Base-by-base conservation (phyloP, 75 land plant genomes). In the Adiantum capillusveneris region DNA sequence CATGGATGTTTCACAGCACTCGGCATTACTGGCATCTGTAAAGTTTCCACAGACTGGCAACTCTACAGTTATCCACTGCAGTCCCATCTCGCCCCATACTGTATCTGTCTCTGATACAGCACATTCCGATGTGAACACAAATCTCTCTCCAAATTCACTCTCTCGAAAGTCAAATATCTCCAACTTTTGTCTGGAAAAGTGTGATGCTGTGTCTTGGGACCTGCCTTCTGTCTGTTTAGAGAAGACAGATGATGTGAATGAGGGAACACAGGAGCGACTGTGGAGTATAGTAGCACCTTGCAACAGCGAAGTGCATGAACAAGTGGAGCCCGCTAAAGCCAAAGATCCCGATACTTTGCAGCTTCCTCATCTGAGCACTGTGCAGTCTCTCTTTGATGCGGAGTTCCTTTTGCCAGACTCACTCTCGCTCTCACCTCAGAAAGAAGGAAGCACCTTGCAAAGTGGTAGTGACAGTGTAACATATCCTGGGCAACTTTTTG, bases 341-440 rank as follows among this genome's bases (percentile, higher is more conserved):
- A 24, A 53, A 22, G 25, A 5, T 22, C 29, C 25, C 3, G 55
- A 26, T 19, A 5, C 29, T 12, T 24, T 53, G 2, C 55, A 53
- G 55, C 55, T 53, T 2, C 29, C 55, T 25, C 55, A 22, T 53
- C 1, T 53, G 25, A 53, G 55, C 28, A 53, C 55, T 25, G 55
- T 53, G 5, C 28, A 53, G 14, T 53, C 28, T 53, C 55, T 59
- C 42, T 36, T 29, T 43, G 39, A 52, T 48, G 25, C 68, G 21
- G 28, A 49, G 29, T 20, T 31, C 43, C 13, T 60, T 57, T 2
- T 58, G 30, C 25, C 60, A 51, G 29, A 59, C 21, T 30, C 48
- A 25, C 31, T 59, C 49, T 3, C 28, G 19, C 55, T 59, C 36
- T 58, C 62, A 25, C 62, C 70, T 16, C 70, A 58, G 41, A 58